Conservation (phyloP, 2,329 filamentous ascomycete genomes). For the Pseudocercospora pini-densiflorae region DNA sequence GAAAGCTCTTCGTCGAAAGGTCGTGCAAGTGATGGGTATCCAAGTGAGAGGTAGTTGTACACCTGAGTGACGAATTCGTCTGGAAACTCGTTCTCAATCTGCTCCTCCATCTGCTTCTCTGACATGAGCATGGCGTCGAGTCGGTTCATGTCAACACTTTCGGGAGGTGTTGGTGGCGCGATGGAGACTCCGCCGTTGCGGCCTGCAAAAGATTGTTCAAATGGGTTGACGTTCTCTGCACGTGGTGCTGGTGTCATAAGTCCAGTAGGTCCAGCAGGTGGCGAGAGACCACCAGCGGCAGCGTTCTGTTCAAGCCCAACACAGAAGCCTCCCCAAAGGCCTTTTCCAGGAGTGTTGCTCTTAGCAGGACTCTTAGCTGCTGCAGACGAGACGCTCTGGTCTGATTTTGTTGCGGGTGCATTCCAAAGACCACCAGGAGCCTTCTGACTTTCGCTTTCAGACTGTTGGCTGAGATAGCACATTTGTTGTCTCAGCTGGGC, state of each 20-base stretch:
- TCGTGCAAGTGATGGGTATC: conserved; percentile 84
- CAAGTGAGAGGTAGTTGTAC: conserved; percentile 93
- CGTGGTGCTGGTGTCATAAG: conserved; percentile 54
- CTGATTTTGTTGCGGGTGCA: conserved; percentile 21
- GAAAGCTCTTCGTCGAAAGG: conserved; percentile 83
- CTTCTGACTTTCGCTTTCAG: conserved; percentile 46
- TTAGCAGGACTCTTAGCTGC: conserved; percentile 24
- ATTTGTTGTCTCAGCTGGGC: conserved; percentile 55
- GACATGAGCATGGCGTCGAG: conserved; percentile 49
- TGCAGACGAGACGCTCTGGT: conserved; percentile 10
- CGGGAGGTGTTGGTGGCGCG: conserved; percentile 36
- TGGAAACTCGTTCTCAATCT: conserved; percentile 69
- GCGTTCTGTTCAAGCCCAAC: conserved; percentile 43
- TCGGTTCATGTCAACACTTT: conserved; percentile 26
- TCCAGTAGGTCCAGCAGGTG: conserved; percentile 49
- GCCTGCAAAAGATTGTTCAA: conserved; percentile 41
- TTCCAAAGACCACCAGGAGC: conserved; percentile 63
- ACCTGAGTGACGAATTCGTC: conserved; percentile 92
- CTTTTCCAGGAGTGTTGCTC: conserved; percentile 41
- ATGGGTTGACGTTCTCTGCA: conserved; percentile 42
- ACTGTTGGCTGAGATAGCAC: conserved; percentile 56
- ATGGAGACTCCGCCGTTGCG: conserved; percentile 27
- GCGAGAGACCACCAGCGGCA: conserved; percentile 41
- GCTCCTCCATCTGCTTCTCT: conserved; percentile 47
- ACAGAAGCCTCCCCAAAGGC: conserved; percentile 80